A percentile compares a stretch with the other conserved stretches of the same genome.
Evolutionary conservation across 768 basidiomycete species (phyloP).

Genomic region (Xanthoconium purpureum): DNA sequence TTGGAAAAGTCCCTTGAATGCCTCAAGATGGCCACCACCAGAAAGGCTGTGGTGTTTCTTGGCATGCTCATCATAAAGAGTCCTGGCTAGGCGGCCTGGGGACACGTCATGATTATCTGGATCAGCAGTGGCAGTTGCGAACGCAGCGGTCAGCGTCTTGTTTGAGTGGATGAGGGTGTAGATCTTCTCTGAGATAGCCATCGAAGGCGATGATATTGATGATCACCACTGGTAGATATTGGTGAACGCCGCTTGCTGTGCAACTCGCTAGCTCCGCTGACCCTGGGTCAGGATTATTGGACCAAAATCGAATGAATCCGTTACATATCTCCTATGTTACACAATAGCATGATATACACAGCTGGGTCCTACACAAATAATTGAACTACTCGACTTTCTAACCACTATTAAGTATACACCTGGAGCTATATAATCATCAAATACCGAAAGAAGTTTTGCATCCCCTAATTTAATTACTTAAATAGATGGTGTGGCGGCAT

Average conservation of each 20-base stretch:
- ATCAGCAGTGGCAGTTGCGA: slow-evolving; percentile 35
- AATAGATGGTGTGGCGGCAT: slow-evolving; percentile 10
- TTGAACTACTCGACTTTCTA: not conserved
- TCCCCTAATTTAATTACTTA: slow-evolving; percentile 20
- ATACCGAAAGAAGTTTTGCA: too few species aligned
- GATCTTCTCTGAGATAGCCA: slow-evolving; percentile 32
- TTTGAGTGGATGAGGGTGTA: slow-evolving; percentile 31
- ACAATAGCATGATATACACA: too few species aligned
- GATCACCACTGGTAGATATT: not conserved
- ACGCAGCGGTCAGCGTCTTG: slow-evolving; percentile 41
- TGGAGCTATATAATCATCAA: too few species aligned
- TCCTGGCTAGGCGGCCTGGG: slow-evolving; percentile 37
- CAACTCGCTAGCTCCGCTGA: too few species aligned
- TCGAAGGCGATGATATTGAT: not conserved
- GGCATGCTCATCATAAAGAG: slow-evolving; percentile 34
- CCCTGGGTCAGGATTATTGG: too few species aligned
- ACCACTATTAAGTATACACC: not conserved
- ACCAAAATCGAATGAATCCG: too few species aligned
- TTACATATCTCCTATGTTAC: too few species aligned
- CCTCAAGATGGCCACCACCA: slow-evolving; percentile 14
- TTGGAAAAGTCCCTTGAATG: slow-evolving; percentile 20
- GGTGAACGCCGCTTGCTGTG: too few species aligned
- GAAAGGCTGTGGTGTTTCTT: slow-evolving; percentile 27
- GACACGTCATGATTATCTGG: slow-evolving; percentile 15
- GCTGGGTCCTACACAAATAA: too few species aligned